Percentiles rank a stretch among this genome's conserved stretches.
Evolutionary conservation across 192 early-diverging fungal species (phyloP).

Genomic region (Coemansia asiatica): DNA sequence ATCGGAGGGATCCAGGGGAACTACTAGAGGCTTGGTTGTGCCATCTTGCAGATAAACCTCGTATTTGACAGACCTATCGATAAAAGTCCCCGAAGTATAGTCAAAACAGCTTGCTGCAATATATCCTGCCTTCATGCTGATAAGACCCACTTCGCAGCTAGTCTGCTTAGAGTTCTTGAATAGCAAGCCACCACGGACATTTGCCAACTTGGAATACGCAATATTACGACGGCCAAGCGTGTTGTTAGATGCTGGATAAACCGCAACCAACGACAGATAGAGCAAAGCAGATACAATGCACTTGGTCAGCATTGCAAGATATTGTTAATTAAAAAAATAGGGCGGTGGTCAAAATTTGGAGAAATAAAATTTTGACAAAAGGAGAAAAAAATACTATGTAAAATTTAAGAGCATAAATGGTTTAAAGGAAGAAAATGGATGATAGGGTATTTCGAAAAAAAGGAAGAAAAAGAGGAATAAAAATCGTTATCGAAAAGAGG

Average conservation of each 20-base stretch:
- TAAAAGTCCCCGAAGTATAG: background rate
- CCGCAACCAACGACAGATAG: background rate
- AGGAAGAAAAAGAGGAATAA: too few species aligned
- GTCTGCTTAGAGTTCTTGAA: slow-evolving; percentile 16
- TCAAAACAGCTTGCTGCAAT: slow-evolving; percentile 18
- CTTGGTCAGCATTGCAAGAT: background rate
- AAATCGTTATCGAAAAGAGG: too few species aligned
- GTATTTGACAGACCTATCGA: background rate
- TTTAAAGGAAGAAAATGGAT: too few species aligned
- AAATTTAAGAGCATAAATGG: too few species aligned
- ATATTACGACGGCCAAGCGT: background rate
- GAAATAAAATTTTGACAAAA: too few species aligned
- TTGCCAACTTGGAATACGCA: background rate
- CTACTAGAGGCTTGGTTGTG: background rate
- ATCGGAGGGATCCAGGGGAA: slow-evolving; percentile 1
- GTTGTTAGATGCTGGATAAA: background rate
- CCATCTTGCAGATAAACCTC: slow-evolving; percentile 6
- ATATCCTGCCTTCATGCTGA: too few species aligned
- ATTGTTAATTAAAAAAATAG: too few species aligned
- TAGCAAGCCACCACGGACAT: background rate
- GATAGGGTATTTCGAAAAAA: too few species aligned
- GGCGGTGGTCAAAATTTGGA: too few species aligned
- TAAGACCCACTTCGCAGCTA: slow-evolving; percentile 11
- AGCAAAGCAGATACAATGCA: background rate
- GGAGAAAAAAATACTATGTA: too few species aligned